Evolutionary conservation across 192 early-diverging fungal genomes (phyloP), one percentile per base, ranked within the genome.

Genomic region (Linderina pennispora): DNA sequence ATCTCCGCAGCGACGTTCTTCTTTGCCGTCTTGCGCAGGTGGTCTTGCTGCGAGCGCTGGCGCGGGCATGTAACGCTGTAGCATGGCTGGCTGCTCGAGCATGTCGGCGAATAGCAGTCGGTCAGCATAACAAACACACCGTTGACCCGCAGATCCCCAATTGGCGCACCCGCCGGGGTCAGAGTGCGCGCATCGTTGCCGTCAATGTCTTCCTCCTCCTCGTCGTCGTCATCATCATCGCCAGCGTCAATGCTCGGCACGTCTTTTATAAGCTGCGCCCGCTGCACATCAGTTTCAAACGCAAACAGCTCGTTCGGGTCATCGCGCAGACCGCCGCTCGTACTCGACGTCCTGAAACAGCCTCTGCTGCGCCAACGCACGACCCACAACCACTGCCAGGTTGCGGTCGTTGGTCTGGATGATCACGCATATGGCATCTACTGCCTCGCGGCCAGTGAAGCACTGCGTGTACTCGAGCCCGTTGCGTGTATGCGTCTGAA

Each of bases 71-170:
- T 76, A 8, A 87, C 79, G 55, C 88, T 92, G 73, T 98, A 98
- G 58, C 93, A 98, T 3, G 85, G 70, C 43, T 76, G 81, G 33
- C 83, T 85, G 17, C 71, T 64, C 0, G 87, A 78, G 58, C 94
- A 98, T 0, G 90, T 94, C 0, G 91, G 85, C 14, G 92, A 96
- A 63, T 97, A 98, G 57, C 95, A 98, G 47, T 87, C 84, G 0
- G 94, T 85, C 45, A 97, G 66, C 20, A 89, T 72, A 1, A 89
- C 91, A 72, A 95, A 92, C 1, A 98, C 84, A 20, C 95, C 95
- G 43, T 83, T 87, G 18, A 69, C 46, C 8, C 40, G 23, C n/a
- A 43, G 26, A 17, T 8, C 33, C 9, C 44, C 31, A 14, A 32
- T 41, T 32, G 17, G 40, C 48, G 42, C 50, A n/a, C 41, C 28